Base-by-base conservation (phyloP, 1,139 yeast genomes). In the Taiozyma onychis region DNA sequence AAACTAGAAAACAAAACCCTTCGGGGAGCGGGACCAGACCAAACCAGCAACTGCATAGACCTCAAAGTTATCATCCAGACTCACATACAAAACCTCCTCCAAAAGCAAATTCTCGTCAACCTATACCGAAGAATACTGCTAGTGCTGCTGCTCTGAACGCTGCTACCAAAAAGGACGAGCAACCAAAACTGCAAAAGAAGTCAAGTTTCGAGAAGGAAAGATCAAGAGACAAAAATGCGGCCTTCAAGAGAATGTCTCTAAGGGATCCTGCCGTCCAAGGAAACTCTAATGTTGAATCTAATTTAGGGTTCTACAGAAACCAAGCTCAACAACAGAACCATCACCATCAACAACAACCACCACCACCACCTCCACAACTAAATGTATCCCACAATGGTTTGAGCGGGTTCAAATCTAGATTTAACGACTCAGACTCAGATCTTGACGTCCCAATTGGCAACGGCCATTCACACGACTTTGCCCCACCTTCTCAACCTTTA, bases 401-500 rank as follows among this genome's bases (percentile, higher is more conserved):
- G 6, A 43, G 47, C 10, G 50, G 43, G 6, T 50, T 63, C 57
- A 69, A 60, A 49, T 81, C 88, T 1, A 71, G 87, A 57, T 75
- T 80, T 52, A 71, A 69, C 7, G 86, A 82, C 61, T 80, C 86
- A 9, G 84, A 80, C 61, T 80, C 85, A 8, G 85, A 80, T 45
- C 67, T 67, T 6, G 78, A 74, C 39, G 56, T 46, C 16, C 59
- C 59, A 10, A 37, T 51, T 6, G 44, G 7, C 30, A 41, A 22
- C 24, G 18, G 44, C 22, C 26, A 34, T 24, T 21, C 41, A 61
- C 57, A 7, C 37, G 51, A 13, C 22, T 45, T 43, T 22, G 51
- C 48, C 43, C 53, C 50, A 22, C 57, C 61, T 44, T 63, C 55
- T 24, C 43, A 27, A 44, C 55, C 34, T 34, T 49, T 59, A 32